Evolutionary conservation across 2,329 filamentous ascomycete genomes (phyloP).

Genomic region (Ramularia endophylla): DNA sequence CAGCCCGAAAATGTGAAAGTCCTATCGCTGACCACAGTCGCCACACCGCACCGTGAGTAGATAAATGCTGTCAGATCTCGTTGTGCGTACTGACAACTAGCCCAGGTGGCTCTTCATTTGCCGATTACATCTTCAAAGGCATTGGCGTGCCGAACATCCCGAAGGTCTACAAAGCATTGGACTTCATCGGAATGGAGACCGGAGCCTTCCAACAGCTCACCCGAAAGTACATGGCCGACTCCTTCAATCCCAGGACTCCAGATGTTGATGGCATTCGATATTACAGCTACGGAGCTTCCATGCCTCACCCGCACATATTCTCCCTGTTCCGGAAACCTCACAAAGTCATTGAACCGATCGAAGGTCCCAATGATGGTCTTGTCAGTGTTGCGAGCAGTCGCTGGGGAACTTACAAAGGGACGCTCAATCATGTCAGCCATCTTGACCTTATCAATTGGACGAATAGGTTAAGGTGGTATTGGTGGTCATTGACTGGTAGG

Average conservation of each 20-base stretch:
- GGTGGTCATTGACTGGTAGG: constrained; percentile 52
- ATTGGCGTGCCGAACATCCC: constrained; percentile 50
- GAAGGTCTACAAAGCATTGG: constrained; percentile 51
- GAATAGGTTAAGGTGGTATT: constrained; percentile 54
- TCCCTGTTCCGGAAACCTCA: constrained; percentile 54
- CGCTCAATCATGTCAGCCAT: constrained; percentile 57
- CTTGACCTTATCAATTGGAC: constrained; percentile 63
- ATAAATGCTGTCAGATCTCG: too few species aligned
- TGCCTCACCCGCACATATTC: constrained; percentile 48
- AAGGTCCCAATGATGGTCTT: constrained; percentile 58
- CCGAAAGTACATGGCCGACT: constrained; percentile 50
- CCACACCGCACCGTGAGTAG: constrained; percentile 50
- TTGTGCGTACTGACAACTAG: too few species aligned
- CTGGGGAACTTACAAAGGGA: constrained; percentile 60
- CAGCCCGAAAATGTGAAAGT: constrained; percentile 66
- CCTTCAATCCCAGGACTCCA: constrained; percentile 55
- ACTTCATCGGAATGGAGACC: constrained; percentile 55
- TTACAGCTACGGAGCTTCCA: constrained; percentile 57
- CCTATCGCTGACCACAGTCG: constrained; percentile 59
- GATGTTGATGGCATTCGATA: constrained; percentile 52
- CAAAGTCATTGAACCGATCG: constrained; percentile 46
- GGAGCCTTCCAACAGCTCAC: constrained; percentile 59
- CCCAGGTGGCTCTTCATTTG: constrained; percentile 49
- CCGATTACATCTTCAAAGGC: constrained; percentile 54
- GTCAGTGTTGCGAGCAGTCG: constrained; percentile 57